phyloP scores from a whole-genome alignment of 2,329 filamentous ascomycete species.

The Penicillium rolfsii region DNA sequence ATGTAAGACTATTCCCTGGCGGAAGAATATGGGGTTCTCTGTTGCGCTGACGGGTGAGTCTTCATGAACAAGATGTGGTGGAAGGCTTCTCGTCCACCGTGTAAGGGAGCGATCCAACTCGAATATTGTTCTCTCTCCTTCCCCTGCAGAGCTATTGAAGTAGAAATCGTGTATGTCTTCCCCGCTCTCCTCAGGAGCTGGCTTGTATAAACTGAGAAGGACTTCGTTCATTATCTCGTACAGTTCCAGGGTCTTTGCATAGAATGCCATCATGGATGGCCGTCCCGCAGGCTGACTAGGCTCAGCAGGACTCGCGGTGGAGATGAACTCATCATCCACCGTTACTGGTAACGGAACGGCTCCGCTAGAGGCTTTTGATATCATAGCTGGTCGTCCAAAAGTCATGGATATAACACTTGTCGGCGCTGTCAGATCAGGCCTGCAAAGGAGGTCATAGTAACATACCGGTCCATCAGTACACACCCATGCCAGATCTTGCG shows the following conservation, averaged over 20 bases:
- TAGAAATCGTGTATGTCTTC: constrained; percentile 36
- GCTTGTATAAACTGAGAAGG: constrained; percentile 36
- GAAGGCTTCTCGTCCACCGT: constrained; percentile 37
- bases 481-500: constrained; percentile 44
- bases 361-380: constrained; percentile 33
- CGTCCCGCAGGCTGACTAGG: constrained; percentile 26
- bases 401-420: constrained; percentile 43
- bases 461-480: constrained; percentile 43
- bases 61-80: constrained; percentile 30
- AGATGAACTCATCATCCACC: constrained; percentile 40
- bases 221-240: constrained; percentile 44
- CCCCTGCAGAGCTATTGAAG: constrained; percentile 28
- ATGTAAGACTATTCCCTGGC: constrained; percentile 38
- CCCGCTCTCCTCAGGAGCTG: constrained; percentile 27
- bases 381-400: constrained; percentile 43
- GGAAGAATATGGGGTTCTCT: constrained; percentile 32
- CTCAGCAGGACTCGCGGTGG: constrained; percentile 18
- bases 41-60: constrained; percentile 4
- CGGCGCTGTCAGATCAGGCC: neutral
- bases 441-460: neutral
- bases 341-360: constrained; percentile 35
- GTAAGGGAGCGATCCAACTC: constrained; percentile 39
- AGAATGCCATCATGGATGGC: constrained; percentile 39
- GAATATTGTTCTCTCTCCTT: constrained; percentile 38
- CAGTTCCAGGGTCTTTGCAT: constrained; percentile 37